These are phyloP conservation scores for Pichia sp. DNA, from an alignment of 1,139 yeast genomes.

Conservation along the genomic window DNA sequence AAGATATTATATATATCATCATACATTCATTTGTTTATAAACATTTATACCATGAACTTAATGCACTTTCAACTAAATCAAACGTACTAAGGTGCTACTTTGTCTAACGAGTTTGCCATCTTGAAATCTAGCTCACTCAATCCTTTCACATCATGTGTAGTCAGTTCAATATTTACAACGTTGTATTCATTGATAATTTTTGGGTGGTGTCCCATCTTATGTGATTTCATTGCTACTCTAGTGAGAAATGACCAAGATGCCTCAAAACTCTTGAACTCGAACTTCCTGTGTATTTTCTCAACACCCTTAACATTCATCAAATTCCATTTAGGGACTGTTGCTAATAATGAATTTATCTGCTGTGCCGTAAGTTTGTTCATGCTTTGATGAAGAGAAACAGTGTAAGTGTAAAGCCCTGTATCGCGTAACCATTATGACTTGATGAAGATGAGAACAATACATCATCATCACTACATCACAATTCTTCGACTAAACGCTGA, in stretches of 20 bases:
- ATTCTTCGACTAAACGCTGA: neutral
- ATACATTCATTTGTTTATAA: neutral
- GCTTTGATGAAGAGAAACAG: neutral
- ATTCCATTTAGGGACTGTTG: conserved; percentile 12
- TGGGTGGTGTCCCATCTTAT: conserved; percentile 66
- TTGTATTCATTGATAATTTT: conserved; percentile 59
- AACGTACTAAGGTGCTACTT: conserved; percentile 24
- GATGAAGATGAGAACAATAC: neutral
- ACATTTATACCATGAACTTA: neutral
- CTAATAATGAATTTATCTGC: conserved; percentile 11
- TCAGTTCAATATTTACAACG: conserved; percentile 46
- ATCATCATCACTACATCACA: neutral
- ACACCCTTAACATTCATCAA: conserved; percentile 1
- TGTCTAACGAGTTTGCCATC: conserved; percentile 48
- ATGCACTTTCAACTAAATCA: neutral
- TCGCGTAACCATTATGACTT: neutral
- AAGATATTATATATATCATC: neutral
- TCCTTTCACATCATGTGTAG: conserved; percentile 62
- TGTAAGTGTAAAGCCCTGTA: no score
- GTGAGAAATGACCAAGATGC: conserved; percentile 63
- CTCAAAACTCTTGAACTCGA: conserved; percentile 44
- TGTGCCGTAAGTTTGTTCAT: neutral
- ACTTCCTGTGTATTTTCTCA: conserved; percentile 28
- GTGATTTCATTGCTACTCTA: conserved; percentile 53
- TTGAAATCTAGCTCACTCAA: conserved; percentile 53